These are phyloP conservation scores for Trichoderma arundinaceum DNA, from an alignment of 2,329 filamentous ascomycete species.

Conservation along the genomic window DNA sequence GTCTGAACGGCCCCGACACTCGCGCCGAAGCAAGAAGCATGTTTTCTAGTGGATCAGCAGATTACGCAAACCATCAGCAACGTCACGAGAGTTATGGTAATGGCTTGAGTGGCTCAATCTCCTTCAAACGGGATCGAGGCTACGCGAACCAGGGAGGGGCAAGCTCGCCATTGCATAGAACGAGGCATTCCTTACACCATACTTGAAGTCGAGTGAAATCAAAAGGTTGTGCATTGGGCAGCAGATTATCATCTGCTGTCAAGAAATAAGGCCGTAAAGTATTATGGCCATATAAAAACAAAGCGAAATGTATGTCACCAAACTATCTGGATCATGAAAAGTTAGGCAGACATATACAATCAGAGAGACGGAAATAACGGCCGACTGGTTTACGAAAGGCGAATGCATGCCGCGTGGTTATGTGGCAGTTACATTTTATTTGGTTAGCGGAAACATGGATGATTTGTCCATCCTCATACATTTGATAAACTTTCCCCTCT, in stretches of 20 bases:
- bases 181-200: constrained; percentile 14
- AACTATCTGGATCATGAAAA: background rate
- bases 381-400: constrained; percentile 1
- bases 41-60: constrained; percentile 47
- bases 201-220: background rate
- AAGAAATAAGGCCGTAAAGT: background rate
- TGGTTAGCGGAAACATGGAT: background rate
- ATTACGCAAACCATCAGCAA: constrained; percentile 32
- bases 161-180: constrained; percentile 2
- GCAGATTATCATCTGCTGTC: background rate
- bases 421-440: background rate
- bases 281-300: background rate
- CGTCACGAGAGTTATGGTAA: constrained; percentile 21
- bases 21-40: constrained; percentile 54
- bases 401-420: background rate
- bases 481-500: background rate
- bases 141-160: constrained; percentile 13
- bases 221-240: background rate
- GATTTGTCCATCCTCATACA: background rate
- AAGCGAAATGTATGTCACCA: background rate
- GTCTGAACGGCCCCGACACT: constrained; percentile 39
- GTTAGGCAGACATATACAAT: background rate
- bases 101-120: constrained; percentile 10
- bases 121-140: constrained; percentile 27
- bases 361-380: constrained; percentile 2